A percentile compares a stretch with the other conserved stretches of the same genome.
These are phyloP conservation scores for Coniochaeta hoffmannii DNA, from an alignment of 2,329 filamentous ascomycete genomes.

Conservation along the genomic window DNA sequence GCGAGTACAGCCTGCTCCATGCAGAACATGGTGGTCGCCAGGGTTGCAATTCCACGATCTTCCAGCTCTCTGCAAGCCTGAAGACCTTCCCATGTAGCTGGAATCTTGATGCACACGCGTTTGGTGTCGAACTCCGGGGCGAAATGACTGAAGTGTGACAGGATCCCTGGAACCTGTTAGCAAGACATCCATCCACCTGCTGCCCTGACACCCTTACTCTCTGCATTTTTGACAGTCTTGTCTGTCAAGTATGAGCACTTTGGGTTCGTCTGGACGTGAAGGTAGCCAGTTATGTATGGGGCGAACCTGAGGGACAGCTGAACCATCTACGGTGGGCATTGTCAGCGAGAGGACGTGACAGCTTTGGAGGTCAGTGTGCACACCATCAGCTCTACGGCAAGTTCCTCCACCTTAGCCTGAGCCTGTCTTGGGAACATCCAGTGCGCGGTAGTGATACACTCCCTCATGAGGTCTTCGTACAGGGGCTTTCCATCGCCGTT, in stretches of 20 bases:
- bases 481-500: constrained; percentile 23
- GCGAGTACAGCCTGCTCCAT: constrained; percentile 53
- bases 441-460: constrained; percentile 25
- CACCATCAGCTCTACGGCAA: constrained; percentile 51
- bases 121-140: constrained; percentile 34
- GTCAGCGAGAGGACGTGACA: neutral
- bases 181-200: neutral
- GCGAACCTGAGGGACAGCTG: constrained; percentile 44
- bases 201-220: constrained; percentile 29
- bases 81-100: constrained; percentile 56
- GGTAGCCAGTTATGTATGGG: constrained; percentile 38
- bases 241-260: constrained; percentile 41
- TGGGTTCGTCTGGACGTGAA: constrained; percentile 56
- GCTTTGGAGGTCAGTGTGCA: constrained; percentile 3
- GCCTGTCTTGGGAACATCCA: constrained; percentile 22
- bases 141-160: constrained; percentile 36
- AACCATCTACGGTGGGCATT: constrained; percentile 37
- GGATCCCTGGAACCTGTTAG: constrained; percentile 33
- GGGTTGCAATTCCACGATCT: constrained; percentile 43
- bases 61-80: constrained; percentile 50
- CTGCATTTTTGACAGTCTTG: constrained; percentile 42
- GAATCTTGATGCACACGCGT: constrained; percentile 56
- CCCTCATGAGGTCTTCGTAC: constrained; percentile 27
- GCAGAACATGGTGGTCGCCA: constrained; percentile 57
- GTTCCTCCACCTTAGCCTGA: constrained; percentile 30